Evolutionary conservation across 306 rosid species (phyloP), one percentile per base, ranked within the genome.

Genomic region (Citrullus mucosospermus): DNA sequence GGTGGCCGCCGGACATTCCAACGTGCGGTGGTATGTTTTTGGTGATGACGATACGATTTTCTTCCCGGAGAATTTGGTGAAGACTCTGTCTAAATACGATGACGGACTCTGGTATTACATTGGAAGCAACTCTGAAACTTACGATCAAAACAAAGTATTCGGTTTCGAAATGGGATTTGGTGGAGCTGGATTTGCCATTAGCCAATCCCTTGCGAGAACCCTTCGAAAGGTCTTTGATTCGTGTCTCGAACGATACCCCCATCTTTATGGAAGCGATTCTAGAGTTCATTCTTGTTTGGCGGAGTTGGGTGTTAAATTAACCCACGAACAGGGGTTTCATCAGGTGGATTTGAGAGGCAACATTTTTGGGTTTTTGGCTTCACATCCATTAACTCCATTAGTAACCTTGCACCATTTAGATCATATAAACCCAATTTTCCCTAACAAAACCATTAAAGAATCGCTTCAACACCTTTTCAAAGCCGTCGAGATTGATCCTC

Each of bases 21-120:
- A 85, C 56, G 97, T 95, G 56, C 85, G 92, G 71, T 95, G 98
- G 98, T 95, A 85, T 66, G 98, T 95, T 44, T 95, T 92, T 60
- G 98, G 97, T 1, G 98, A 92, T 30, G 98, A 95, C 76, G 96
- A 91, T 83, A 95, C 97, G 0, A 58, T 92, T 73, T 95, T 92
- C 85, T 91, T 92, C 62, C 87, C 94, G 0, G 96, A 92, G 81
- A 95, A 95, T 81, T 78, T 92, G 88, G 88, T 80, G 39, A 90
- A 91, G 85, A 89, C 92, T 17, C 91, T 95, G 20, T 89, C 98
- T 2, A 89, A 92, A 79, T 91, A 95, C 83, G 98, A 95, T 76
- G 90, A 92, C 39, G 72, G 71, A 38, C 87, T 88, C 8, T 92
- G 98, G 97, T 88, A 95, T 85, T 95, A 95, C 76, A 78, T 95